Conservation (phyloP, 148 eudicot species). For the Rhododendron ferrugineum region DNA sequence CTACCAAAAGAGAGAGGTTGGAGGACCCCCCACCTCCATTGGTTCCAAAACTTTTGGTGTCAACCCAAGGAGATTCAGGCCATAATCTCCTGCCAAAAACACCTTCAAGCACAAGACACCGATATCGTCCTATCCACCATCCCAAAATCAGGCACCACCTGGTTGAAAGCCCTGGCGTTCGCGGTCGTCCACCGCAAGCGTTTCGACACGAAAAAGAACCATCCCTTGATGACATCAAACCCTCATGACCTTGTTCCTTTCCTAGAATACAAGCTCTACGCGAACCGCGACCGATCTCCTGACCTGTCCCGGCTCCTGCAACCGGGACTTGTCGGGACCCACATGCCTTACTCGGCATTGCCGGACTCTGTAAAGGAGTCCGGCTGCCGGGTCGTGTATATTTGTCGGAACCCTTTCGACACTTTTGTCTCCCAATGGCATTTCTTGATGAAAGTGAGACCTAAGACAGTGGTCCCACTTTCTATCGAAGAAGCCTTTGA, state of each 20-base stretch:
- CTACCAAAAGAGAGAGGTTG: constrained; percentile 41
- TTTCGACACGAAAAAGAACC: background rate
- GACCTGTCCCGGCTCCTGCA: constrained; percentile 13
- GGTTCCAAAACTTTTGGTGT: constrained; percentile 49
- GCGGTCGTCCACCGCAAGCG: constrained; percentile 30
- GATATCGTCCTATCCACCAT: constrained; percentile 40
- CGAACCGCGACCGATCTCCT: constrained; percentile 17
- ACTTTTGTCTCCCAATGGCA: constrained; percentile 55
- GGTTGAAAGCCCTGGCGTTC: constrained; percentile 57
- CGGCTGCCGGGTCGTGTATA: constrained; percentile 38
- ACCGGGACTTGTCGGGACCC: constrained; percentile 43
- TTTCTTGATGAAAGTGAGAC: constrained; percentile 29
- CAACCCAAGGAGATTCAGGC: constrained; percentile 43
- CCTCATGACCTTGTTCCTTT: constrained; percentile 70
- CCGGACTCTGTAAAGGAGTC: constrained; percentile 30
- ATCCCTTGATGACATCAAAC: constrained; percentile 43
- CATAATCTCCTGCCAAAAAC: constrained; percentile 23
- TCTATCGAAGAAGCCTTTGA: constrained; percentile 47
- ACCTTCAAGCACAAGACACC: constrained; percentile 30
- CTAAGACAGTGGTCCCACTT: constrained; percentile 20
- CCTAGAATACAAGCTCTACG: constrained; percentile 43
- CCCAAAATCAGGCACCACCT: constrained; percentile 69
- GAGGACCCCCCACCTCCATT: constrained; percentile 35
- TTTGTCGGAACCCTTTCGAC: constrained; percentile 58
- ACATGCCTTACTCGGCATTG: constrained; percentile 36